Evolutionary conservation across 192 early-diverging fungal species (phyloP), one percentile per base, ranked within the genome.

Genomic region (Coemansia sp.): DNA sequence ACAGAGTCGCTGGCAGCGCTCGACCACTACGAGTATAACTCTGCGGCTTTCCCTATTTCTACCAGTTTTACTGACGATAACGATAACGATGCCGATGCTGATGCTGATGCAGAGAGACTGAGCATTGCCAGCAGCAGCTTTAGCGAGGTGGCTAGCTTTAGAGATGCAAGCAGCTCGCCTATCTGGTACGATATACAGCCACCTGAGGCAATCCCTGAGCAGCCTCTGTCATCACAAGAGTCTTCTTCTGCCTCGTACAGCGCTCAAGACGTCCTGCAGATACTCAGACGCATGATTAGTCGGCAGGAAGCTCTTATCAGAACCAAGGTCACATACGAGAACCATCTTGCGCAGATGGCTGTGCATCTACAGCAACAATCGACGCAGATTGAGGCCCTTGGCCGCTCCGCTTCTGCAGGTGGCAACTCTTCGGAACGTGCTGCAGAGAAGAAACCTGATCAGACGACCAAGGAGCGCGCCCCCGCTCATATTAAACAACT

Each of bases 121-220:
- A 75, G 78, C 59, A 63, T 67, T 22, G 49, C 66, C 1, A 75
- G 69, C 63, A 77, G 75, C 66, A 74, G 61, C 66, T 64, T 64
- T 32, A 72, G 77, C 61, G 71, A 67, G 11, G 67, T 63, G 16
- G 77, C 61, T n/a, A 74, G 72, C 48, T 81, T 75, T 38, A 55
- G 73, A 36, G 78, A 81, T 18, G 78, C 78, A 0, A 69, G 69
- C 64, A 81, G 78, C 78, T 81, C 78, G 12, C 73, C 69, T 0
- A 33, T 34, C 14, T 81, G 78, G 78, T 63, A 69, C 38, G 51
- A 61, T 36, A 55, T 63, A 8, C 59, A 20, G 38, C 25, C 31
- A 8, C 45, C 48, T 17, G 55, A 69, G 4, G 18, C 11, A n/a
- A 28, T 32, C 14, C 36, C 38, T 29, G 22, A 61, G 59, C 18